Evolutionary conservation across 2,329 filamentous ascomycete genomes (phyloP), one percentile per base, ranked within the genome.

Genomic region (Magnaporthales sp.): DNA sequence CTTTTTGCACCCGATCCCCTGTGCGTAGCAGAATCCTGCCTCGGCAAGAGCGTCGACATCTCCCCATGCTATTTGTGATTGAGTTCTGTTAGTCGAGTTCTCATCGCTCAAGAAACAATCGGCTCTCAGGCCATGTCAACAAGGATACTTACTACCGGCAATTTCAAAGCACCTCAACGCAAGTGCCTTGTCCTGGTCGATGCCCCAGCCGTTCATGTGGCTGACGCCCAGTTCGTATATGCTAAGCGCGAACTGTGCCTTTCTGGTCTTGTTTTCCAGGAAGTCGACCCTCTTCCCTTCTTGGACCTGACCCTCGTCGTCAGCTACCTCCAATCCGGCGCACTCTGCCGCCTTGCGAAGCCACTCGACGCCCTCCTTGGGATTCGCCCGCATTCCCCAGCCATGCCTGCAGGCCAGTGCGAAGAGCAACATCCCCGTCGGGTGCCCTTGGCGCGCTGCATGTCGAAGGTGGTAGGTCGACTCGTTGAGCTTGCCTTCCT

Each of bases 171-270:
- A 99, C 66, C 93, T 86, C 73, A 99, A 78, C 0, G 93, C 95
- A 68, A 98, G 84, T 5, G 86, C 80, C 76, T 95, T 96, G 75
- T 99, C 95, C 77, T 96, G 93, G 71, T 94, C 88, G 54, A 96
- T 96, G 19, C 95, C 95, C 95, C 95, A 99, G 5, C 95, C 95
- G 72, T 99, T 97, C 87, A 97, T 93, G 75, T 98, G 94, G 75
- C 92, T 96, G 29, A 97, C 93, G 3, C 95, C 95, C 27, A 99
- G 83, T 79, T 99, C 95, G 72, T 99, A 99, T 66, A 98, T 93
- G 72, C 93, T 95, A 61, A 98, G 83, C 0, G 94, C 95, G 76
- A 98, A 97, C 73, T 98, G 94, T 11, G 93, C 93, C 73, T 93
- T 92, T 69, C 93, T 89, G 6, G 91, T 90, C 77, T 93, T 95